These are phyloP conservation scores for Leccinum huronense DNA, from an alignment of 1,284 basidiomycete species.

Conservation along the genomic window DNA sequence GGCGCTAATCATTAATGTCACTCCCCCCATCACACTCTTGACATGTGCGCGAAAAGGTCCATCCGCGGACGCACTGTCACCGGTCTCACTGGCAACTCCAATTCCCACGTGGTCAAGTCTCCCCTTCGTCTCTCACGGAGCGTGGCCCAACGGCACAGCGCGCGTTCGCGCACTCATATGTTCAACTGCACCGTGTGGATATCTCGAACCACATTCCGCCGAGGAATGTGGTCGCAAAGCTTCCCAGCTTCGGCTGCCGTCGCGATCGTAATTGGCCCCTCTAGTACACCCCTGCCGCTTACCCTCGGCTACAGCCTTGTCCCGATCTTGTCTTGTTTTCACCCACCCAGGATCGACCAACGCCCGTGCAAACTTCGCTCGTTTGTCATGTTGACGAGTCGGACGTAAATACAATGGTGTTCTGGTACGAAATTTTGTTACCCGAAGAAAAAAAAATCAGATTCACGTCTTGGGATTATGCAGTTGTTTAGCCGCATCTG, in stretches of 20 bases:
- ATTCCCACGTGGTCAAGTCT: constrained; percentile 2
- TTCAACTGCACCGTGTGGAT: neutral
- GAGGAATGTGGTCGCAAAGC: constrained; percentile 7
- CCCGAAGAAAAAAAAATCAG: too few relatives aligned
- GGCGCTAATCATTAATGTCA: constrained; percentile 24
- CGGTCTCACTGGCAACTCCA: neutral
- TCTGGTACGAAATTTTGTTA: too few relatives aligned
- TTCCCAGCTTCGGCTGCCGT: constrained; percentile 15
- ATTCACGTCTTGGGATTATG: too few relatives aligned
- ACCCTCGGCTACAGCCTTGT: neutral
- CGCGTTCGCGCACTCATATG: neutral
- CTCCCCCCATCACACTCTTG: neutral
- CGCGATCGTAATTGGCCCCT: constrained; percentile 3
- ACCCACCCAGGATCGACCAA: constrained; percentile 35
- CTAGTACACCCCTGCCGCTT: neutral
- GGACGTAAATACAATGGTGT: too few relatives aligned
- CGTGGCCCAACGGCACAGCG: neutral
- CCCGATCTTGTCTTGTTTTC: constrained; percentile 32
- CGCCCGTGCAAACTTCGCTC: constrained; percentile 23
- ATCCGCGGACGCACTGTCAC: neutral
- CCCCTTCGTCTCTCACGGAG: neutral
- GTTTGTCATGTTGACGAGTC: too few relatives aligned
- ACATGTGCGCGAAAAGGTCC: constrained; percentile 2
- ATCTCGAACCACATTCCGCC: neutral
- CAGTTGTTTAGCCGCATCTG: too few relatives aligned